These are phyloP conservation scores for Grigorovia yakushimaensis DNA, from an alignment of 805 yeast species.

Conservation along the genomic window DNA sequence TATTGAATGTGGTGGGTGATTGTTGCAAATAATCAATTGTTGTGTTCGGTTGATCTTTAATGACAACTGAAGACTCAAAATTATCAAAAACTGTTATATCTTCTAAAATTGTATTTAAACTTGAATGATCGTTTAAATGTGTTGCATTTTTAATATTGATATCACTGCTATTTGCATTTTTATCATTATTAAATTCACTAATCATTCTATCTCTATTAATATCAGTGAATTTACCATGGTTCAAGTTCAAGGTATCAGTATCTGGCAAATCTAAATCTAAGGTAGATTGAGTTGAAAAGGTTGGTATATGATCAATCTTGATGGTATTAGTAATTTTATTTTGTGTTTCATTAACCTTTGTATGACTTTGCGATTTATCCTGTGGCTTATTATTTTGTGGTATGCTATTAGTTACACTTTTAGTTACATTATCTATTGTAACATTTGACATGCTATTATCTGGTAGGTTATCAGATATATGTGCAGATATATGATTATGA, in stretches of 20 bases:
- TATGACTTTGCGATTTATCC: too few relatives aligned
- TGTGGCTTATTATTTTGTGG: too few relatives aligned
- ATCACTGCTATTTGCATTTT: background rate
- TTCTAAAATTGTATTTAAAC: conserved; percentile 12
- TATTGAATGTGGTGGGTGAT: conserved; percentile 15
- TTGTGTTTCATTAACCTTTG: too few relatives aligned
- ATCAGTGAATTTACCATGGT: background rate
- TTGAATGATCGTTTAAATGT: background rate
- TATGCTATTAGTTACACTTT: too few relatives aligned
- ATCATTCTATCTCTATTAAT: background rate
- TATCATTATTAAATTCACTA: background rate
- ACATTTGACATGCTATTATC: too few relatives aligned
- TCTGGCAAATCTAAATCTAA: background rate
- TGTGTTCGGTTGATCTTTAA: conserved; percentile 11
- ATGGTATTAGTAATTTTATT: background rate
- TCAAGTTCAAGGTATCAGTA: background rate
- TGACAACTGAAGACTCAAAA: conserved; percentile 20
- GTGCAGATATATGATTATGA: too few relatives aligned
- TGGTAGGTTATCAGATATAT: too few relatives aligned
- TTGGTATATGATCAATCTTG: background rate
- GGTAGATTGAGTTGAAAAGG: background rate
- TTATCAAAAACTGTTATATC: conserved; percentile 19
- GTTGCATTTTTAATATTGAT: background rate
- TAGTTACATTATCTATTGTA: too few relatives aligned
- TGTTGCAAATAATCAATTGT: conserved; percentile 11